Evolutionary conservation across 768 basidiomycete species (phyloP), one percentile per base, ranked within the genome.

Genomic region (Sutorius australiensis): DNA sequence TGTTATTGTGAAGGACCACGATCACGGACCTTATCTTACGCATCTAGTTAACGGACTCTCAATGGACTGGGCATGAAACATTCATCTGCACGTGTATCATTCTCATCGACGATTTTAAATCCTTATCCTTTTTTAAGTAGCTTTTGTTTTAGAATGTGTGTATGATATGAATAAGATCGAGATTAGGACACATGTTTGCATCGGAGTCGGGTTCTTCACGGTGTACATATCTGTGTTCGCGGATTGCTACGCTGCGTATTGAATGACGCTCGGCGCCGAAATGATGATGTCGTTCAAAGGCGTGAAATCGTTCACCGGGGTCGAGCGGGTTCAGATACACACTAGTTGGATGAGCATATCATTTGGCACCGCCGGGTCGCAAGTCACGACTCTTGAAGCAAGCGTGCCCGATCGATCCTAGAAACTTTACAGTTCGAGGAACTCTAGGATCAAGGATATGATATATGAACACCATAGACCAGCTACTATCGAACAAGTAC

Each of bases 1-100:
- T 51, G 45, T 34, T 66, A 37, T 17, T 65, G 37, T 70, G 43
- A 64, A 32, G 7, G 9, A 24, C 24, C 24, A 24, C 24, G 24
- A 24, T 2, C 24, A 24, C 24, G 24, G 24, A 34, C 40, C 34
- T 8, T 8, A 16, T 13, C 7, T 37, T 12, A 34, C 21, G 0
- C 9, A 31, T 38, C 6, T 19, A 50, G 4, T 4, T 21, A 28
- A n/a, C 8, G 27, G 27, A 27, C 16, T n/a, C 6, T 37, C n/a
- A 13, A 41, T 27, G 12, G n/a, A 12, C 24, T 6, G 19, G 6
- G 8, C 14, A 32, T 41, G 7, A 2, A 9, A 27, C 34, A 24
- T 41, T 31, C 1, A 28, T 19, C 3, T 2, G 31, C 46, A 12
- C 38, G 2, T 27, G 30, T 52, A 50, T 7, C 13, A 39, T 39